A percentile compares a stretch with the other conserved stretches of the same genome.
These are phyloP conservation scores for Ophiocordyceps polyrhachis-furcata DNA, from an alignment of 2,329 filamentous ascomycete genomes.

Conservation along the genomic window DNA sequence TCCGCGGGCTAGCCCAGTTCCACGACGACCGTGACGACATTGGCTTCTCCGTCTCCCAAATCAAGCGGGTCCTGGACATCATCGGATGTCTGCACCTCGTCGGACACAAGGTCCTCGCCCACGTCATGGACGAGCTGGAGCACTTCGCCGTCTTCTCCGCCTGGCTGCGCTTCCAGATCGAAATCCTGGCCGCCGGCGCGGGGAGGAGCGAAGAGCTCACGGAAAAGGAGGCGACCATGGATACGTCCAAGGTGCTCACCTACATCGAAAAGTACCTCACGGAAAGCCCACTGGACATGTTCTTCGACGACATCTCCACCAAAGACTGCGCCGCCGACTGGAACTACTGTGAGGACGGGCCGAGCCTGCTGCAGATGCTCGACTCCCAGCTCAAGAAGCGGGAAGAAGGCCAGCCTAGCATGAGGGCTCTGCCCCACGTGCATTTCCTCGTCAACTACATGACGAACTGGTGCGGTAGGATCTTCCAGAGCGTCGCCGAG, in stretches of 20 bases:
- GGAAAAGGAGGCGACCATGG: conserved; percentile 60
- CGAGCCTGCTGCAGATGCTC: conserved; percentile 27
- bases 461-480: conserved; percentile 33
- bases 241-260: conserved; percentile 50
- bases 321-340: conserved; percentile 32
- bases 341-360: conserved; percentile 23
- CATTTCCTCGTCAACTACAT: conserved; percentile 44
- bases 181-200: conserved; percentile 46
- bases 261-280: conserved; percentile 60
- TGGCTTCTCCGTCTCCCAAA: conserved; percentile 44
- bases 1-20: conserved; percentile 70
- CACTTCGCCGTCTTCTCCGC: conserved; percentile 62
- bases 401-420: conserved; percentile 24
- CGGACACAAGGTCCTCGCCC: conserved; percentile 51
- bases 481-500: conserved; percentile 52
- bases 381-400: conserved; percentile 28
- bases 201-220: conserved; percentile 44
- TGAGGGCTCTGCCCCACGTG: conserved; percentile 38
- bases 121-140: conserved; percentile 57
- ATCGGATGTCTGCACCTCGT: conserved; percentile 59
- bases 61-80: conserved; percentile 49
- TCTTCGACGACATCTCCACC: conserved; percentile 30
- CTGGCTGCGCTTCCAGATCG: conserved; percentile 74
- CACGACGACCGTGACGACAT: conserved; percentile 47
- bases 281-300: conserved; percentile 44